These are phyloP conservation scores for Fusarium cicatricum DNA, from an alignment of 2,329 filamentous ascomycete genomes.

Conservation along the genomic window DNA sequence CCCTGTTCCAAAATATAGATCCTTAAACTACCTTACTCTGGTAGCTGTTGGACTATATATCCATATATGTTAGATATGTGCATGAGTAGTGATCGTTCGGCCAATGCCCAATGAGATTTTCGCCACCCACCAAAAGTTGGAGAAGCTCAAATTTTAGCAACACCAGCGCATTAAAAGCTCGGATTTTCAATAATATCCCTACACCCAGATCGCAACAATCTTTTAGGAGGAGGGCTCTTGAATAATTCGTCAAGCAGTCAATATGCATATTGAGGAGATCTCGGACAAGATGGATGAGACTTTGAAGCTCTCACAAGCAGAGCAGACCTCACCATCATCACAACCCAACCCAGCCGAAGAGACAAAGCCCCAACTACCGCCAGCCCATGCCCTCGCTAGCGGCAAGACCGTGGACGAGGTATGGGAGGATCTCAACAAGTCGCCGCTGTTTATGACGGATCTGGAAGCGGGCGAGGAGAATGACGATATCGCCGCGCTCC, in stretches of 20 bases:
- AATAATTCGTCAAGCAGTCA: slow-evolving; percentile 1
- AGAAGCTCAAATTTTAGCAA: slow-evolving; percentile 38
- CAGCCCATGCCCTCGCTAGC: slow-evolving; percentile 50
- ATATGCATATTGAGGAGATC: slow-evolving; percentile 55
- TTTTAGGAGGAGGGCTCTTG: neutral
- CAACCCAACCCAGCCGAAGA: slow-evolving; percentile 27
- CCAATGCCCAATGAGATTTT: slow-evolving; percentile 40
- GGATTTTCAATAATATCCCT: slow-evolving; percentile 16
- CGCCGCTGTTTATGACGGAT: slow-evolving; percentile 95
- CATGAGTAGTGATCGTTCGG: slow-evolving; percentile 16
- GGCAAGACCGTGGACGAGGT: slow-evolving; percentile 64
- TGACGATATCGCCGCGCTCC: slow-evolving; percentile 82
- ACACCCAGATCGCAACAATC: slow-evolving; percentile 12
- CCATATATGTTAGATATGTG: neutral
- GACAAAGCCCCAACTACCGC: slow-evolving; percentile 56
- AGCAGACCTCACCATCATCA: slow-evolving; percentile 9
- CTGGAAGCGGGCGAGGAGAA: slow-evolving; percentile 89
- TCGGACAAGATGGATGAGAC: slow-evolving; percentile 51
- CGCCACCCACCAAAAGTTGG: slow-evolving; percentile 37
- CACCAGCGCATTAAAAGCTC: slow-evolving; percentile 14
- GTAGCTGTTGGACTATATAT: too few relatives aligned
- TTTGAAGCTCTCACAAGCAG: slow-evolving; percentile 36
- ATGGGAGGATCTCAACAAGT: slow-evolving; percentile 64
- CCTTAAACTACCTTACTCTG: too few relatives aligned
- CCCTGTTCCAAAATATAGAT: too few relatives aligned